Evolutionary conservation across 192 early-diverging fungal genomes (phyloP).

Genomic region (Backusella tuberculispora): DNA sequence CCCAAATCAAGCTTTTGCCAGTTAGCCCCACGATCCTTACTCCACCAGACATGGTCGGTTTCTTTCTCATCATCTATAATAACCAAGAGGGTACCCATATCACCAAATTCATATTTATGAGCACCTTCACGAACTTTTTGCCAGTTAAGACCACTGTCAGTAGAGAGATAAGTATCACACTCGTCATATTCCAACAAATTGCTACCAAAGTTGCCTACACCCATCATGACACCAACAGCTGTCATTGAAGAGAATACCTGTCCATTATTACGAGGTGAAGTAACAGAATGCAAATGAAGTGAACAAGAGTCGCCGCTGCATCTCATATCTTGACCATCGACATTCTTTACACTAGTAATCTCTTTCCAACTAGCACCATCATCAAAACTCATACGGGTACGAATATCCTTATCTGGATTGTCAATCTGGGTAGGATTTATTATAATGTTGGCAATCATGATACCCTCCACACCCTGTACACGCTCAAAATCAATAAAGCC

Average conservation of each 20-base stretch:
- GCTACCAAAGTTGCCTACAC: slow-evolving; percentile 85
- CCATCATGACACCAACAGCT: slow-evolving; percentile 87
- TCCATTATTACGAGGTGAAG: slow-evolving; percentile 66
- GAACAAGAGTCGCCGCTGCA: slow-evolving; percentile 53
- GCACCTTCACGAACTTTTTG: slow-evolving; percentile 64
- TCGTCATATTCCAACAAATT: slow-evolving; percentile 70
- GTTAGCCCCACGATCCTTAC: slow-evolving; percentile 73
- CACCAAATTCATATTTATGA: slow-evolving; percentile 84
- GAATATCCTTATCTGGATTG: slow-evolving; percentile 58
- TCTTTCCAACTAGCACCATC: slow-evolving; percentile 81
- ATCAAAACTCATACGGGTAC: slow-evolving; percentile 82
- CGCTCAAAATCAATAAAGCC: slow-evolving; percentile 93
- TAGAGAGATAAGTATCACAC: slow-evolving; percentile 86
- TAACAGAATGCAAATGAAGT: slow-evolving; percentile 88
- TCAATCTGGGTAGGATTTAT: slow-evolving; percentile 71
- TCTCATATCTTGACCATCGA: slow-evolving; percentile 29
- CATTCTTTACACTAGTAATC: slow-evolving; percentile 46
- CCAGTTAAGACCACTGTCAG: slow-evolving; percentile 87
- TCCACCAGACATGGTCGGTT: slow-evolving; percentile 68
- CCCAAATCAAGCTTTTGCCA: slow-evolving; percentile 64
- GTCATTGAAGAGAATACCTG: slow-evolving; percentile 71
- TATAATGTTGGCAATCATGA: slow-evolving; percentile 86
- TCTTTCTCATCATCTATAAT: slow-evolving; percentile 65
- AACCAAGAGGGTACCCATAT: slow-evolving; percentile 80
- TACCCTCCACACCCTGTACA: slow-evolving; percentile 79